A percentile compares a stretch with the other conserved stretches of the same genome.
These are phyloP conservation scores for Bassia scoparia DNA, from an alignment of 148 eudicot species.

Conservation along the genomic window DNA sequence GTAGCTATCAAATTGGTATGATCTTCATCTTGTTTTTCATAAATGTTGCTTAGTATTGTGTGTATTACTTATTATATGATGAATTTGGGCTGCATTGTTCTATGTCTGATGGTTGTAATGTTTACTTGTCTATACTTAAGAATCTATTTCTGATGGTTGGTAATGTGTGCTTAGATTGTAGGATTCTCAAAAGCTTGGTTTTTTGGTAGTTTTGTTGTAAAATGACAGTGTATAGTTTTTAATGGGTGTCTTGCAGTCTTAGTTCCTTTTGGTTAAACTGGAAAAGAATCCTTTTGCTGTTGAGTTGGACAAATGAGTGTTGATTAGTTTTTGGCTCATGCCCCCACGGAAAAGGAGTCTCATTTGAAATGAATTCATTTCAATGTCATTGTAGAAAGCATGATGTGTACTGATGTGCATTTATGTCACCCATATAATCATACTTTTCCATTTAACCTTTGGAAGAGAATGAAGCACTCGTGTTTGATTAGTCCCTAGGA, in stretches of 20 bases:
- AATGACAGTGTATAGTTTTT: background rate
- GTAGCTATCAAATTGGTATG: conserved; percentile 82
- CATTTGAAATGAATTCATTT: background rate
- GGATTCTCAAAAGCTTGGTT: conserved; percentile 1
- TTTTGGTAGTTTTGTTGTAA: background rate
- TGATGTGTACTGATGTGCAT: background rate
- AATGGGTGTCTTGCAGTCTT: background rate
- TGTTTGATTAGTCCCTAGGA: background rate
- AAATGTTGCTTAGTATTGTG: background rate
- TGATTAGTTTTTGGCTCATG: background rate
- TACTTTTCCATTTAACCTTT: background rate
- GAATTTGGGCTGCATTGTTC: background rate
- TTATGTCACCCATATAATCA: background rate
- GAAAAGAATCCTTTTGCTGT: background rate
- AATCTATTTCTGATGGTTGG: conserved; percentile 6
- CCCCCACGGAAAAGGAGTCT: background rate
- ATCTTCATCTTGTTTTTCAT: conserved; percentile 15
- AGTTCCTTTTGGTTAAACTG: background rate
- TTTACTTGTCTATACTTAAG: conserved; percentile 12
- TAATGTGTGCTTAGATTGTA: background rate
- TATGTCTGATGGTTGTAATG: background rate
- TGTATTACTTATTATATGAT: conserved; percentile 11
- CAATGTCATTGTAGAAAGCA: background rate
- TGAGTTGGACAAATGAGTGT: background rate
- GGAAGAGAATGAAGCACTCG: background rate